Conservation (phyloP, 2,329 filamentous ascomycete species). For the Penicillium hesseltinei region DNA sequence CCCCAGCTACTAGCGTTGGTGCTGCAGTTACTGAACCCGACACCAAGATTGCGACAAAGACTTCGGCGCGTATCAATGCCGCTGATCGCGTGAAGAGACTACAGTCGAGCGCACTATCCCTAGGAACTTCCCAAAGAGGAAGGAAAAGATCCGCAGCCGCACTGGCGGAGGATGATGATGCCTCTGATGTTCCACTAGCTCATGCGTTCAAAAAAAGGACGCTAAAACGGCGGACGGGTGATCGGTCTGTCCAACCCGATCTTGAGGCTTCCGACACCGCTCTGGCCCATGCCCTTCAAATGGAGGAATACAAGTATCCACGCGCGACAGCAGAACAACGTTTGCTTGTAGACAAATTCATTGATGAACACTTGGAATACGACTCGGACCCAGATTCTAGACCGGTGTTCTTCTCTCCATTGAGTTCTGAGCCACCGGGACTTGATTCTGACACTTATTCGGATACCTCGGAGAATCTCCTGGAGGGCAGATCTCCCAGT, state of each 20-base stretch:
- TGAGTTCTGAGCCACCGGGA: not conserved
- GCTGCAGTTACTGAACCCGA: conserved; percentile 52
- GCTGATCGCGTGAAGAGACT: conserved; percentile 49
- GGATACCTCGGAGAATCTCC: conserved; percentile 17
- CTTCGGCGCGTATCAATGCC: conserved; percentile 41
- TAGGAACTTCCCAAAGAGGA: conserved; percentile 37
- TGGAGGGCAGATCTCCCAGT: conserved; percentile 9
- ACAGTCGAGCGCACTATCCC: conserved; percentile 49
- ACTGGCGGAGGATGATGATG: conserved; percentile 34
- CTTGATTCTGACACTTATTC: conserved; percentile 5
- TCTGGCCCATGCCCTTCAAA: conserved; percentile 58
- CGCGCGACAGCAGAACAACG: conserved; percentile 39
- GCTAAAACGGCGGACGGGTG: conserved; percentile 44
- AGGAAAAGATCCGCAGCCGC: conserved; percentile 45
- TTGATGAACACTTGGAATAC: conserved; percentile 19
- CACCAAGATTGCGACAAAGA: conserved; percentile 26
- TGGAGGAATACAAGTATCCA: conserved; percentile 50
- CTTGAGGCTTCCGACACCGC: conserved; percentile 47
- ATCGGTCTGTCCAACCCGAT: conserved; percentile 40
- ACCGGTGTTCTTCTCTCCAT: not conserved
- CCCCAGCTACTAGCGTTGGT: conserved; percentile 60
- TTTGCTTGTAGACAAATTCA: conserved; percentile 14
- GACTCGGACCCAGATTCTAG: not conserved
- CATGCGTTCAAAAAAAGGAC: conserved; percentile 52
- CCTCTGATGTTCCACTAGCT: conserved; percentile 54